Conservation (phyloP, 352 stramenopile genomes). For the Labyrinthula sp. region DNA sequence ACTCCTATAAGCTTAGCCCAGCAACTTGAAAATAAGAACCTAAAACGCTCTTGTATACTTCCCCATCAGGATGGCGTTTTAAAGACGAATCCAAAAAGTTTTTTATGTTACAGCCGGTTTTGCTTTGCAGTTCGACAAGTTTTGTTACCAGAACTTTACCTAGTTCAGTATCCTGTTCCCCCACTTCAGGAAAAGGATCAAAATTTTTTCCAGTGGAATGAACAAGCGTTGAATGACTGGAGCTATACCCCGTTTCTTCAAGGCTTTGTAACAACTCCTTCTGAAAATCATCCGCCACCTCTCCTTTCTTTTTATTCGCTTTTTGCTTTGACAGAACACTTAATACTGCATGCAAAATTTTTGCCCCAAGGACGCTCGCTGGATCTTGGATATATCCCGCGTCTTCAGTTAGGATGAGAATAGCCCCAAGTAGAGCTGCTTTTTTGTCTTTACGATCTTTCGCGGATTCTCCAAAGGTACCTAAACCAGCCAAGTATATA, state of each 20-base stretch:
- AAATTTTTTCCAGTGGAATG: constrained; percentile 6
- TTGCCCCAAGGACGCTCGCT: constrained; percentile 1
- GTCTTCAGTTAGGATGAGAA: constrained; percentile 2
- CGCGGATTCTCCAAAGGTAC: background rate
- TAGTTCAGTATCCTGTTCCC: too few species aligned
- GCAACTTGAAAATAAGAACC: too few species aligned
- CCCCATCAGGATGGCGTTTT: too few species aligned
- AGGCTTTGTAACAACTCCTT: constrained; percentile 21
- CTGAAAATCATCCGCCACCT: constrained; percentile 1
- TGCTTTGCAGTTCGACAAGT: too few species aligned
- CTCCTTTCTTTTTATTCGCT: background rate
- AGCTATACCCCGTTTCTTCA: constrained; percentile 12
- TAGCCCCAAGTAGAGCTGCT: constrained; percentile 8
- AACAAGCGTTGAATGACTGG: constrained; percentile 15
- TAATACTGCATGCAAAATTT: constrained; percentile 11
- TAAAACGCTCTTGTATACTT: too few species aligned
- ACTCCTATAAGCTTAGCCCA: too few species aligned
- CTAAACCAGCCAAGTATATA: background rate
- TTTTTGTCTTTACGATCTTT: constrained; percentile 14
- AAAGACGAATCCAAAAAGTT: too few species aligned
- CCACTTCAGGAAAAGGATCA: constrained; percentile 17
- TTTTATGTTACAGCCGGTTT: too few species aligned
- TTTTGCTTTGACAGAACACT: too few species aligned
- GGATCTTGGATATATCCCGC: background rate
- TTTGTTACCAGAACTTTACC: too few species aligned